A percentile compares a stretch with the other conserved stretches of the same genome.
phyloP scores from a whole-genome alignment of 257 asterid genomes.

The Penstemon barbatus region DNA sequence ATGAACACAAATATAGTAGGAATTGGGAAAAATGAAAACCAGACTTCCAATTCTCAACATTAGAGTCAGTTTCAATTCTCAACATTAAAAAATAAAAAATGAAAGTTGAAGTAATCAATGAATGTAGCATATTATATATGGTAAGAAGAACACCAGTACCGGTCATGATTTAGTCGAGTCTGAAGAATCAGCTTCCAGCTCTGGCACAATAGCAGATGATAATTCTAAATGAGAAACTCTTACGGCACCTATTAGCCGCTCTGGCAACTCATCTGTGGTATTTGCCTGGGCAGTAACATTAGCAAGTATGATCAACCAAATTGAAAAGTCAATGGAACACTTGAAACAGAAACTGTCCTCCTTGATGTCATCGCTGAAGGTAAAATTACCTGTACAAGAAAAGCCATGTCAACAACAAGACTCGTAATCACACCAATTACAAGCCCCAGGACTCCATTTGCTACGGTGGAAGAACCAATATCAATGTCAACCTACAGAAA shows the following conservation, averaged over 20 bases:
- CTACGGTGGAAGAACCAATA: slow-evolving; percentile 95
- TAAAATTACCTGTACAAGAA: slow-evolving; percentile 84
- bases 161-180: slow-evolving; percentile 31
- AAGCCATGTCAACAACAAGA: slow-evolving; percentile 98
- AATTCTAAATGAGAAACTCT: slow-evolving; percentile 60
- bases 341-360: background rate
- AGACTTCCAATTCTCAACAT: no score
- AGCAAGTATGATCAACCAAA: background rate
- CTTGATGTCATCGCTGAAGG: slow-evolving; percentile 23
- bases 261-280: slow-evolving; percentile 60
- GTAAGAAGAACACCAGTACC: background rate
- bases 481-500: slow-evolving; percentile 83
- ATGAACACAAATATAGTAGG: no score
- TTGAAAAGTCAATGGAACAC: background rate
- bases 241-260: slow-evolving; percentile 61
- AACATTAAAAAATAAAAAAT: no score
- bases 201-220: slow-evolving; percentile 56
- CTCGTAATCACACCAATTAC: slow-evolving; percentile 88
- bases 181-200: slow-evolving; percentile 43
- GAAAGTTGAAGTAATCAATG: no score
- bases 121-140: no score
- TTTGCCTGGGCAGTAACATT: slow-evolving; percentile 39
- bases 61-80: no score
- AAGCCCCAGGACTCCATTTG: slow-evolving; percentile 97
- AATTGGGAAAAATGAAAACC: no score